phyloP scores from a whole-genome alignment of 2,329 filamentous ascomycete genomes.

The Claviceps sp. region DNA sequence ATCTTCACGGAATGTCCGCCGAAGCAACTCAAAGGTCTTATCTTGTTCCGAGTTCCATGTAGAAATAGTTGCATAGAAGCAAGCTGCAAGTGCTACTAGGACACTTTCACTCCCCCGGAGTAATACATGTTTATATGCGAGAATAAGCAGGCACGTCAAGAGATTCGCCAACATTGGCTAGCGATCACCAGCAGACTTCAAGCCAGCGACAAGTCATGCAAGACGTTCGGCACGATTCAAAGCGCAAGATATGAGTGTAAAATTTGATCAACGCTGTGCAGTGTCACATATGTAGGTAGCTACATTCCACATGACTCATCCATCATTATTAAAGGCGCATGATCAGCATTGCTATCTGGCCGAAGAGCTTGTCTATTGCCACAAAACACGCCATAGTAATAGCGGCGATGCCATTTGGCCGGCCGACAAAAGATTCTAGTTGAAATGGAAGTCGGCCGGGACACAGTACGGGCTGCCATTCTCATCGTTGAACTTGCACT shows the following conservation, averaged over 20 bases:
- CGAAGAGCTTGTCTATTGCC: too few relatives aligned
- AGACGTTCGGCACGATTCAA: neutral
- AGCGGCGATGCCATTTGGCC: conserved; percentile 6
- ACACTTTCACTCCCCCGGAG: too few relatives aligned
- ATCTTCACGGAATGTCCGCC: too few relatives aligned
- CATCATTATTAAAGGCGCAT: neutral
- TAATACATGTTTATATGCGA: too few relatives aligned
- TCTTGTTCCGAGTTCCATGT: too few relatives aligned
- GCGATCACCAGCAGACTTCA: neutral
- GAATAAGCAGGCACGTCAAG: neutral
- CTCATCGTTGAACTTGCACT: conserved; percentile 22
- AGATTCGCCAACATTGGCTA: neutral
- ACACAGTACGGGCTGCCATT: conserved; percentile 27
- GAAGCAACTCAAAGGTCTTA: too few relatives aligned
- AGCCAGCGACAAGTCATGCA: neutral
- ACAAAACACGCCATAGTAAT: neutral
- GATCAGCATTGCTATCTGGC: too few relatives aligned
- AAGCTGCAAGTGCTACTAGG: too few relatives aligned
- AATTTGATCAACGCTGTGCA: neutral
- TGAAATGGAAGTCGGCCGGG: conserved; percentile 14
- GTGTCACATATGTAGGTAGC: neutral
- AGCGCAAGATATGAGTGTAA: neutral
- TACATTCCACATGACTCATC: neutral
- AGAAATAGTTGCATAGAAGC: too few relatives aligned
- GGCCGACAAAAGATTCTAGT: neutral